These are phyloP conservation scores for Lentinus brumalis DNA, from an alignment of 768 basidiomycete genomes.

Conservation along the genomic window DNA sequence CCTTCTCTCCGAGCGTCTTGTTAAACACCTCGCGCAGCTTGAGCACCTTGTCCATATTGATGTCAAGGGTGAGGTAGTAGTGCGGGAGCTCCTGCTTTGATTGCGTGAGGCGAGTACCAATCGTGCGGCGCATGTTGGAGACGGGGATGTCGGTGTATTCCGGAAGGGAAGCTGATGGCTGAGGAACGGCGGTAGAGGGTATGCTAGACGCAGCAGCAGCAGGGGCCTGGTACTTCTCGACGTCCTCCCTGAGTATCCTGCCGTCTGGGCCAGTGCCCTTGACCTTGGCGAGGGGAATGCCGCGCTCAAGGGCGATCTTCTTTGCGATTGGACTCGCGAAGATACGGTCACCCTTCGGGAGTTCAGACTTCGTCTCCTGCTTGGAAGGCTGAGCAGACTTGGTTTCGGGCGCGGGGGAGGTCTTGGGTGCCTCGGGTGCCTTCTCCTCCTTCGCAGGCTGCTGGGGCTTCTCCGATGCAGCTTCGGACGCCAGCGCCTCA, in stretches of 20 bases:
- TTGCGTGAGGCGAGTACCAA: conserved; percentile 87
- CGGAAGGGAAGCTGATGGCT: conserved; percentile 52
- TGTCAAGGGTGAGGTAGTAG: conserved; percentile 93
- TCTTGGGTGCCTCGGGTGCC: conserved; percentile 45
- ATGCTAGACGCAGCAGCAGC: conserved; percentile 43
- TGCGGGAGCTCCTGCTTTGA: conserved; percentile 96
- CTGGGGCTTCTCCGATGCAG: conserved; percentile 47
- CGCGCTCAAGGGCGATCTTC: conserved; percentile 93
- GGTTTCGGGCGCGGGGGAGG: conserved; percentile 38
- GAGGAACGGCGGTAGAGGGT: conserved; percentile 43
- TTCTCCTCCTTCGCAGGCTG: conserved; percentile 37
- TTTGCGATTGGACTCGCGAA: conserved; percentile 96
- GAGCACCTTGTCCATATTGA: conserved; percentile 94
- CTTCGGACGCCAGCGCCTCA: conserved; percentile 68
- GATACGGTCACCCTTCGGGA: conserved; percentile 75
- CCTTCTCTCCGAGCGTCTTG: conserved; percentile 80
- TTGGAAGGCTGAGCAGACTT: conserved; percentile 39
- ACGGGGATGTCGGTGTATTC: conserved; percentile 91
- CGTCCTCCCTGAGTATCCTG: conserved; percentile 91
- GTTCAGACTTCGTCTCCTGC: conserved; percentile 52
- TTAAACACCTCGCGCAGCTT: conserved; percentile 98
- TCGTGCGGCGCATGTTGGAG: conserved; percentile 92
- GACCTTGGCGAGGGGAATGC: conserved; percentile 85
- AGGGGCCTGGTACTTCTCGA: conserved; percentile 81
- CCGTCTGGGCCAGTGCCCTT: conserved; percentile 95